phyloP scores from a whole-genome alignment of 2,329 filamentous ascomycete species.

The Stagonosporopsis chrysanthemi region DNA sequence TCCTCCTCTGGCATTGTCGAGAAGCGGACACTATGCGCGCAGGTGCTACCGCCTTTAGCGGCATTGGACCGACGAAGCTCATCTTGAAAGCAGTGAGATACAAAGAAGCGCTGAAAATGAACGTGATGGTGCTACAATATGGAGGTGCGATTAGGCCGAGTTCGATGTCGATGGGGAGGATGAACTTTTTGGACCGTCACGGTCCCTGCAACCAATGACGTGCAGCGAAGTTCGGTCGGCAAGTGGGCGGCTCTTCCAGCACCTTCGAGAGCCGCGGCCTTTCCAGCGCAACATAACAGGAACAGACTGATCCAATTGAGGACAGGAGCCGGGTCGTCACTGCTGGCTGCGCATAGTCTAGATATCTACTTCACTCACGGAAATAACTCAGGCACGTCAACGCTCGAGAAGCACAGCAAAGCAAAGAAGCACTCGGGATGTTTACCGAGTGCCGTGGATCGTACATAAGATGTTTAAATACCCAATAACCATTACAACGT shows the following conservation, averaged over 20 bases:
- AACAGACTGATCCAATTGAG: not conserved
- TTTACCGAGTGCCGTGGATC: not conserved
- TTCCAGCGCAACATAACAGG: constrained; percentile 1
- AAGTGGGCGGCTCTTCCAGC: constrained; percentile 33
- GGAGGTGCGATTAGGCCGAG: constrained; percentile 3
- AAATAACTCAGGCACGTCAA: not conserved
- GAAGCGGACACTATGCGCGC: constrained; percentile 43
- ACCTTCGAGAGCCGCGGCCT: constrained; percentile 27
- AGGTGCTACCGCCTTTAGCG: constrained; percentile 43
- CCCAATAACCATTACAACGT: constrained; percentile 12
- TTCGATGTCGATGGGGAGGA: constrained; percentile 16
- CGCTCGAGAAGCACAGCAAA: constrained; percentile 2
- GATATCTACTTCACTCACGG: not conserved
- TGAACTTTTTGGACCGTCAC: constrained; percentile 17
- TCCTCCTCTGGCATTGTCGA: constrained; percentile 41
- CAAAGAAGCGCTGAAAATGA: constrained; percentile 16
- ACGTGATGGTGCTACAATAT: constrained; percentile 23
- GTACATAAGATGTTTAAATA: not conserved
- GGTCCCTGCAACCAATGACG: constrained; percentile 23
- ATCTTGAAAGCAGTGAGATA: constrained; percentile 28
- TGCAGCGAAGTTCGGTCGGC: constrained; percentile 28
- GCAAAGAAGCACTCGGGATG: constrained; percentile 8
- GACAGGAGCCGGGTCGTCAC: not conserved
- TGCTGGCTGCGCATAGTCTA: not conserved
- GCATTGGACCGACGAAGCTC: constrained; percentile 47